phyloP scores from a whole-genome alignment of 1,284 basidiomycete species.

The Prillingera fragicola region DNA sequence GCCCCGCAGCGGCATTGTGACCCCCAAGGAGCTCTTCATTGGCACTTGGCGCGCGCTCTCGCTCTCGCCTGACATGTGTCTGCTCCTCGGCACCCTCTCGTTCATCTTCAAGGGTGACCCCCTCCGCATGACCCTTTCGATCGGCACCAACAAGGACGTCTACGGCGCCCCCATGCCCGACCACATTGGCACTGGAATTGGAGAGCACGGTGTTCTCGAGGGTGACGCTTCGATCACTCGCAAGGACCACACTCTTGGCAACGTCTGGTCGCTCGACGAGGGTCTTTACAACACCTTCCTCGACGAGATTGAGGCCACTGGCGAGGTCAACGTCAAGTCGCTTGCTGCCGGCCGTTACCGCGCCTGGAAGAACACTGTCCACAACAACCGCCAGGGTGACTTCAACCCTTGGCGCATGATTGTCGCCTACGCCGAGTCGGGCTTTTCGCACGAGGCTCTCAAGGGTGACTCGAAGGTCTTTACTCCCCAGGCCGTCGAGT shows the following conservation, averaged over 20 bases:
- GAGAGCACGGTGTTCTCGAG: constrained; percentile 16
- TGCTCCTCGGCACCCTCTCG: constrained; percentile 25
- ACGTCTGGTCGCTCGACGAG: constrained; percentile 8
- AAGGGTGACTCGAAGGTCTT: constrained; percentile 9
- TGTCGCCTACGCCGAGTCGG: constrained; percentile 20
- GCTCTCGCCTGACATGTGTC: constrained; percentile 31
- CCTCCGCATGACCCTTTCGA: constrained; percentile 21
- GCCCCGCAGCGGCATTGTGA: constrained; percentile 35
- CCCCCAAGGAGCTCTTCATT: constrained; percentile 26
- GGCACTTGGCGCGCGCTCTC: constrained; percentile 26
- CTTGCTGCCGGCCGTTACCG: constrained; percentile 11
- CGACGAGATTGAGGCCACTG: constrained; percentile 7
- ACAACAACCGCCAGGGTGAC: constrained; percentile 15
- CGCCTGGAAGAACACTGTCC: constrained; percentile 9
- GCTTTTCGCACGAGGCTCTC: constrained; percentile 12
- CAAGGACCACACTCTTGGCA: constrained; percentile 12
- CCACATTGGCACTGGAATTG: constrained; percentile 13
- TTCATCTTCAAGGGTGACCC: constrained; percentile 35
- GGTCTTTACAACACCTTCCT: constrained; percentile 6
- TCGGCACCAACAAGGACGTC: constrained; percentile 16
- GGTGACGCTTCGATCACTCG: constrained; percentile 20
- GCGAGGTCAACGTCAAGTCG: constrained; percentile 6
- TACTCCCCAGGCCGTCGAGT: constrained; percentile 9
- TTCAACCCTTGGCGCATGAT: constrained; percentile 23
- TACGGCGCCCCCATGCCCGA: no score